A percentile compares a stretch with the other conserved stretches of the same genome.
These are phyloP conservation scores for Coemansia asiatica DNA, from an alignment of 192 early-diverging fungal species.

Conservation along the genomic window DNA sequence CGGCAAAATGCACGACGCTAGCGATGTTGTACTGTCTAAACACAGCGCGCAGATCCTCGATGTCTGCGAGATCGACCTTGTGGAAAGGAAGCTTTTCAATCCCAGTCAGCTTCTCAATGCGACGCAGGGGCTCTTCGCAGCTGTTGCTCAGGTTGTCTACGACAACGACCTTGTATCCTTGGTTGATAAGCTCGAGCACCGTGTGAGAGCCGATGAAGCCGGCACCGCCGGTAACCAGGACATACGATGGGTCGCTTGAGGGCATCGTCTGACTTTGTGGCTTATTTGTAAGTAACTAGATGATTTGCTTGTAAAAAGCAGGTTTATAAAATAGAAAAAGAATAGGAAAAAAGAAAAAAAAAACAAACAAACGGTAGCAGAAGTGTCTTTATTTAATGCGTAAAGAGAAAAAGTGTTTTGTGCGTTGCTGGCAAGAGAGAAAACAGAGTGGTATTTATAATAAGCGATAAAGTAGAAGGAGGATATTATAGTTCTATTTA, in stretches of 20 bases:
- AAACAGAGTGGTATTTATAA: too few relatives aligned
- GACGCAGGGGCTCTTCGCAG: slow-evolving; percentile 68
- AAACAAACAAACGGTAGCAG: background rate
- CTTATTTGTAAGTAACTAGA: too few relatives aligned
- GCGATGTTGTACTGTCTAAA: slow-evolving; percentile 70
- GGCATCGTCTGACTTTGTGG: slow-evolving; percentile 19
- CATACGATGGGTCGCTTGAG: slow-evolving; percentile 14
- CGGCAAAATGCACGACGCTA: slow-evolving; percentile 85
- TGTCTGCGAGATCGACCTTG: slow-evolving; percentile 76
- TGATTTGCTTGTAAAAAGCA: too few relatives aligned
- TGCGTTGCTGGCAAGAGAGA: too few relatives aligned
- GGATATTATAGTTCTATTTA: too few relatives aligned
- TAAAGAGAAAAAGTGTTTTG: too few relatives aligned
- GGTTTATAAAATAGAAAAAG: background rate
- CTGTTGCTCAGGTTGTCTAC: slow-evolving; percentile 90
- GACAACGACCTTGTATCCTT: slow-evolving; percentile 81
- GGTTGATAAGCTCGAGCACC: slow-evolving; percentile 74
- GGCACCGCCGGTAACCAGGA: slow-evolving; percentile 71
- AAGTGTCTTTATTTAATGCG: too few relatives aligned
- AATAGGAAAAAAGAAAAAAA: background rate
- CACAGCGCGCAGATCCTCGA: slow-evolving; percentile 61
- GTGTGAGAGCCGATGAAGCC: slow-evolving; percentile 97
- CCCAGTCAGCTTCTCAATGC: slow-evolving; percentile 65
- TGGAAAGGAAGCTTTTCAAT: slow-evolving; percentile 63
- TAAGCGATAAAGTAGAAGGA: too few relatives aligned